A percentile compares a stretch with the other conserved stretches of the same genome.
Conservation (phyloP, 345 rosid species). For the Salix exigua region DNA sequence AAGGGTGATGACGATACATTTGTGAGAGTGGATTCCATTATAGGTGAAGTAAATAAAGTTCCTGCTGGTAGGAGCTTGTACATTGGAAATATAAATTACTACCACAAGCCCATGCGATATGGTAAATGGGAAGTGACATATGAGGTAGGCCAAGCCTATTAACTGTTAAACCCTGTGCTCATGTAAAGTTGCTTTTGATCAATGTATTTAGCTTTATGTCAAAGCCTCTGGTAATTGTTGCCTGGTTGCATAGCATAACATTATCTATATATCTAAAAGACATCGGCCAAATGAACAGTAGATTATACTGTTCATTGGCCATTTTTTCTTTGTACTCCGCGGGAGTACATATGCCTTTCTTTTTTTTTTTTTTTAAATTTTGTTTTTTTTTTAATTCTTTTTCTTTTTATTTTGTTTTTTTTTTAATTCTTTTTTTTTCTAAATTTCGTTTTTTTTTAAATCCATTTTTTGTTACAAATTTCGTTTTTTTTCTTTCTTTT, state of each 20-base stretch:
- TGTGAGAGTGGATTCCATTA: slow-evolving; percentile 67
- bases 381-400: no score
- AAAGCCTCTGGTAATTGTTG: background rate
- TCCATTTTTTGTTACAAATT: no score
- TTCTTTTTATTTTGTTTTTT: no score
- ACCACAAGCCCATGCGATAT: slow-evolving; percentile 74
- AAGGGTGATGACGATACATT: slow-evolving; percentile 95
- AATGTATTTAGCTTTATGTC: background rate
- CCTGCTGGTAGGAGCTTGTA: slow-evolving; percentile 63
- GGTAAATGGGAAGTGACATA: slow-evolving; percentile 99
- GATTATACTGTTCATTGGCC: no score
- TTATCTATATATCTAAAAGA: no score
- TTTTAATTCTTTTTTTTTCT: no score
- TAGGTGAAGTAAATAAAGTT: slow-evolving; percentile 58
- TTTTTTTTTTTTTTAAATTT: no score
- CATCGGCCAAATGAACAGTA: no score
- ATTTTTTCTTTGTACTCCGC: no score
- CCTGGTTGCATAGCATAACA: background rate
- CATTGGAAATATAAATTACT: slow-evolving; percentile 83
- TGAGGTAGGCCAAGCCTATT: slow-evolving; percentile 48
- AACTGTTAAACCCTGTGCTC: background rate
- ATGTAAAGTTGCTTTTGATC: background rate
- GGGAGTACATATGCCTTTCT: no score
- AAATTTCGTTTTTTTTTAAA: no score
- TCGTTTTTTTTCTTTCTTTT: no score